Conservation (phyloP, 1,284 basidiomycete species). For the Boletus mariae region DNA sequence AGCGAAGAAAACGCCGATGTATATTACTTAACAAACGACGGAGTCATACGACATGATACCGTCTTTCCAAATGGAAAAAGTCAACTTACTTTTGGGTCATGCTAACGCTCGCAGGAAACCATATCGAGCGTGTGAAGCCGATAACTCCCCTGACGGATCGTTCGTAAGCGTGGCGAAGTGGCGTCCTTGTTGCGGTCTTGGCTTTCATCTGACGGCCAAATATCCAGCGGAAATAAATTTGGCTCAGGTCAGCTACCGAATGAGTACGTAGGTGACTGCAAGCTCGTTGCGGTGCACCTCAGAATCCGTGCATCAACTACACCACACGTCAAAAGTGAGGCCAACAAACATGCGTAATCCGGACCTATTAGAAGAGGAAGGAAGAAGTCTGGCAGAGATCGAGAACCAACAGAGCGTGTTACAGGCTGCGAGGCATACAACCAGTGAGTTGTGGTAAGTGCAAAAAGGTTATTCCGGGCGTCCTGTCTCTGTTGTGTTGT, state of each 20-base stretch:
- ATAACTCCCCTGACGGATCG: neutral
- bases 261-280: neutral
- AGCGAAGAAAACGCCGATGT: neutral
- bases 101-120: neutral
- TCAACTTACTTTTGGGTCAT: neutral
- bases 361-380: neutral
- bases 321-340: neutral
- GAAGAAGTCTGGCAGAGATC: neutral
- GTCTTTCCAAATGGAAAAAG: neutral
- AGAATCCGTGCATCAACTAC: neutral
- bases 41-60: neutral
- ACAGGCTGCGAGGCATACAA: neutral
- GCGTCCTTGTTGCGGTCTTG: neutral
- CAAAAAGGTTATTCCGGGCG: neutral
- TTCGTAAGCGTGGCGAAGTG: neutral
- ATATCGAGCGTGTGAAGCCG: neutral
- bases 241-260: no score
- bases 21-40: neutral
- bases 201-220: neutral
- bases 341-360: neutral
- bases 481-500: no score
- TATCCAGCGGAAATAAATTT: neutral
- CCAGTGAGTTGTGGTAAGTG: neutral
- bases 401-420: neutral
- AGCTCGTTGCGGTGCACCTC: neutral